Evolutionary conservation across 2,329 filamentous ascomycete species (phyloP).

Genomic region (Hortaea sp.): DNA sequence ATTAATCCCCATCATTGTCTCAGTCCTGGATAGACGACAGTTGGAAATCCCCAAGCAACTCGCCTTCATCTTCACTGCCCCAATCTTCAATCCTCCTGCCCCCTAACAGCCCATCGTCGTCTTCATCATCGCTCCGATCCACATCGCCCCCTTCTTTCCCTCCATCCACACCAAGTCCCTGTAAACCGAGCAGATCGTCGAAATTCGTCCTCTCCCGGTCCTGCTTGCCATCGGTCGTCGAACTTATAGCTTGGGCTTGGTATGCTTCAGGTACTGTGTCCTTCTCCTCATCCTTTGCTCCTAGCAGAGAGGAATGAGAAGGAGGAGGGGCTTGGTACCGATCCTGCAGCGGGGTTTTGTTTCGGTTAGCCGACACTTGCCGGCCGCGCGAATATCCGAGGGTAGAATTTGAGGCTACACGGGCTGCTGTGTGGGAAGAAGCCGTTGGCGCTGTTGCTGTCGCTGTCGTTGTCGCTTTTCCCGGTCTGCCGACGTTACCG

Average conservation of each 20-base stretch:
- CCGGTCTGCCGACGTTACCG: no score
- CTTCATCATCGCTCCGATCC: background rate
- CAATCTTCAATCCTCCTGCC: background rate
- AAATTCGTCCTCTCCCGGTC: background rate
- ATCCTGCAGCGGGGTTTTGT: slow-evolving; percentile 14
- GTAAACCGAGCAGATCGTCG: background rate
- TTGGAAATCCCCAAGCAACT: no score
- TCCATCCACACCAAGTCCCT: background rate
- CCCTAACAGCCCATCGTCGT: slow-evolving; percentile 8
- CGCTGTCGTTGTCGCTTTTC: no score
- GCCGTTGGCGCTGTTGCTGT: background rate
- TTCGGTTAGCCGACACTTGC: slow-evolving; percentile 34
- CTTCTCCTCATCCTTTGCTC: background rate
- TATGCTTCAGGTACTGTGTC: background rate
- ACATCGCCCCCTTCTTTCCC: slow-evolving; percentile 1
- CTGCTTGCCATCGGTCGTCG: no score
- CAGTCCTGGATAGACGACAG: no score
- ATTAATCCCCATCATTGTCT: no score
- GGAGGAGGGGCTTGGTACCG: slow-evolving; percentile 5
- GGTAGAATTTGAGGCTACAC: slow-evolving; percentile 65
- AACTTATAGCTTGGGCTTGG: background rate
- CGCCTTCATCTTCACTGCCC: no score
- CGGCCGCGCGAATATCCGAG: slow-evolving; percentile 78
- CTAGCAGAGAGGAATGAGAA: background rate
- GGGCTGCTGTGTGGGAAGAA: slow-evolving; percentile 49